Conservation (phyloP, 2,329 filamentous ascomycete species). For the Curvularia sp. region DNA sequence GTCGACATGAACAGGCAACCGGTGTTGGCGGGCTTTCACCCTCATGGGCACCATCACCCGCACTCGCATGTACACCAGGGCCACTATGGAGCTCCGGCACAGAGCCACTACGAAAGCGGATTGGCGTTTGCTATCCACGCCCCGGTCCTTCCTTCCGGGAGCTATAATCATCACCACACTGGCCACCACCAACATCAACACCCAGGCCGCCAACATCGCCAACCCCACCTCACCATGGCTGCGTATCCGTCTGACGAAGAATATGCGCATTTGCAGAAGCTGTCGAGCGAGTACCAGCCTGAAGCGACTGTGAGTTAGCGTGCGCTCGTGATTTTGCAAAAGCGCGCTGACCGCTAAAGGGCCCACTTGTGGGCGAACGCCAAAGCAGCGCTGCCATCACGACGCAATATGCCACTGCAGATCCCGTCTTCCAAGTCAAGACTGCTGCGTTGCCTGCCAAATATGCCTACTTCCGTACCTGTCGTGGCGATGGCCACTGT, state of each 20-base stretch:
- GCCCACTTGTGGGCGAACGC: slow-evolving; percentile 80
- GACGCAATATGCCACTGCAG: slow-evolving; percentile 86
- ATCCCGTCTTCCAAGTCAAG: slow-evolving; percentile 84
- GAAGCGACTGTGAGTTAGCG: slow-evolving; percentile 61
- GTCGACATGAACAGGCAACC: slow-evolving; percentile 42
- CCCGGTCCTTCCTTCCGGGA: slow-evolving; percentile 48
- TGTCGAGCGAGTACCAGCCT: slow-evolving; percentile 67
- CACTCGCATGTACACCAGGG: slow-evolving; percentile 24
- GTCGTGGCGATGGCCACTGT: slow-evolving; percentile 94
- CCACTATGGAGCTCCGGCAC: slow-evolving; percentile 35
- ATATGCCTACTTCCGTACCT: slow-evolving; percentile 85
- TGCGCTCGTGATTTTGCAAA: slow-evolving; percentile 18
- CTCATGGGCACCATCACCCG: slow-evolving; percentile 20
- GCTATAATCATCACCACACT: slow-evolving; percentile 44
- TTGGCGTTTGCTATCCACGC: slow-evolving; percentile 47
- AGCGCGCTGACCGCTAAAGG: slow-evolving; percentile 61
- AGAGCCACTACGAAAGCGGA: slow-evolving; percentile 39
- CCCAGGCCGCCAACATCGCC: slow-evolving; percentile 35
- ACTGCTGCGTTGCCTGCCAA: slow-evolving; percentile 82
- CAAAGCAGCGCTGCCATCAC: slow-evolving; percentile 79
- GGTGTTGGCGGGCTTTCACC: slow-evolving; percentile 41
- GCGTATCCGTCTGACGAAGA: slow-evolving; percentile 59
- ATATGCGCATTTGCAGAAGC: slow-evolving; percentile 67
- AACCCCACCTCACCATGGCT: slow-evolving; percentile 48
- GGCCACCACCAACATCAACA: slow-evolving; percentile 33